A percentile compares a stretch with the other conserved stretches of the same genome.
phyloP scores from a whole-genome alignment of 768 basidiomycete genomes.

The Amanita rimosa region DNA sequence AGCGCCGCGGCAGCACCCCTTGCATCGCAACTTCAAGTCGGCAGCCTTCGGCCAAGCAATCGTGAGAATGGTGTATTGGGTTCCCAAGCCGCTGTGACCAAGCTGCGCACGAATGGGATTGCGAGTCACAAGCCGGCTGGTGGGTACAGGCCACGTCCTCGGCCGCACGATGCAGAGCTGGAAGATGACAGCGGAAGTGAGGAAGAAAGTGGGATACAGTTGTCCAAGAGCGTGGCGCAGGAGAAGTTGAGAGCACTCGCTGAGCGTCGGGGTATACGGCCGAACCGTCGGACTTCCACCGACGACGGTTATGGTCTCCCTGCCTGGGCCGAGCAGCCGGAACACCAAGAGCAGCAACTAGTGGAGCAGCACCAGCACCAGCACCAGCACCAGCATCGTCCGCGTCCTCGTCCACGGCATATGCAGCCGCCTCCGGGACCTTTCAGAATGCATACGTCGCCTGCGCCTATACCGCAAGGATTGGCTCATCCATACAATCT shows the following conservation, averaged over 20 bases:
- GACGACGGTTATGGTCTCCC: conserved; percentile 2
- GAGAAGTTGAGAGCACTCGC: conserved; percentile 51
- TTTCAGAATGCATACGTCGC: conserved; percentile 9
- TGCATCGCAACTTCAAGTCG: conserved; percentile 23
- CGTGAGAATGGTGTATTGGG: conserved; percentile 1
- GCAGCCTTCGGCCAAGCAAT: conserved; percentile 3
- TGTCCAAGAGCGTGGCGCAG: conserved; percentile 61
- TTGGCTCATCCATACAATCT: conserved; percentile 64
- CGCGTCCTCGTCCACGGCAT: conserved; percentile 7
- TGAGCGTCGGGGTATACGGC: conserved; percentile 28
- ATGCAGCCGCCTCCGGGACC: conserved; percentile 7
- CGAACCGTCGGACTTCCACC: conserved; percentile 10
- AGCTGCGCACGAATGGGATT: background rate
- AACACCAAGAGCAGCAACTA: background rate
- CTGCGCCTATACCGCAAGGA: conserved; percentile 39
- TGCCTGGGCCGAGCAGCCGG: background rate
- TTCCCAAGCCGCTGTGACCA: background rate
- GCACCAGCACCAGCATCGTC: too few species aligned
- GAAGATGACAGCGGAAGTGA: conserved; percentile 55
- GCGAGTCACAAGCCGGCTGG: conserved; percentile 12
- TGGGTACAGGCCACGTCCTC: conserved; percentile 54
- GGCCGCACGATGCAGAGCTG: conserved; percentile 53
- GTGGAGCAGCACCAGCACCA: background rate
- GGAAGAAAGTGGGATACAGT: conserved; percentile 31
- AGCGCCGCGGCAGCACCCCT: conserved; percentile 50